These are phyloP conservation scores for Aspergillus hortae DNA, from an alignment of 2,329 filamentous ascomycete species.

Conservation along the genomic window DNA sequence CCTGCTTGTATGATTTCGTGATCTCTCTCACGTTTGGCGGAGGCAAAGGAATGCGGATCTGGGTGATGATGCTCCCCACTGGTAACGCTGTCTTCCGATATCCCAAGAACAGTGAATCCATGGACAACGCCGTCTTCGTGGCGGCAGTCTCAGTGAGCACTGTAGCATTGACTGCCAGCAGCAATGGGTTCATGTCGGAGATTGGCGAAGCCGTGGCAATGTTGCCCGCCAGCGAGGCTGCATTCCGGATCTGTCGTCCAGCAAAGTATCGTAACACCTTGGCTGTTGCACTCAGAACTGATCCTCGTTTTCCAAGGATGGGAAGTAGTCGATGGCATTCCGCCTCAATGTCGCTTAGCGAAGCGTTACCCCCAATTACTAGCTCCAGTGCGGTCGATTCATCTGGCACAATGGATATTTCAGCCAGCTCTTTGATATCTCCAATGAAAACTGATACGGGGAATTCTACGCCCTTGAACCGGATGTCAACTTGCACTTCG, in stretches of 20 bases:
- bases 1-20: slow-evolving; percentile 81
- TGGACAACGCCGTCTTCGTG: slow-evolving; percentile 69
- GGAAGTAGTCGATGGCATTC: slow-evolving; percentile 63
- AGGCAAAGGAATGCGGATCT: slow-evolving; percentile 71
- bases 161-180: slow-evolving; percentile 73
- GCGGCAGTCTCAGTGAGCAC: slow-evolving; percentile 67
- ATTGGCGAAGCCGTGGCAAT: slow-evolving; percentile 83
- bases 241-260: slow-evolving; percentile 84
- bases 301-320: slow-evolving; percentile 58
- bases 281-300: slow-evolving; percentile 76
- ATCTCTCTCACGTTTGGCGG: slow-evolving; percentile 64
- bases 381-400: slow-evolving; percentile 46
- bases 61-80: slow-evolving; percentile 70
- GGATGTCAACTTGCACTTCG: slow-evolving; percentile 89
- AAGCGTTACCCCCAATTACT: slow-evolving; percentile 79
- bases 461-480: slow-evolving; percentile 84
- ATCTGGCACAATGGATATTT: slow-evolving; percentile 68
- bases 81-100: slow-evolving; percentile 75
- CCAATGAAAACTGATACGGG: slow-evolving; percentile 80
- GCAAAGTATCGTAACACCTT: slow-evolving; percentile 61
- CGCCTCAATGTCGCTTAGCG: slow-evolving; percentile 75
- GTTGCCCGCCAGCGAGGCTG: slow-evolving; percentile 82
- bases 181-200: slow-evolving; percentile 81
- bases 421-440: slow-evolving; percentile 75
- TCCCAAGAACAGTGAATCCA: slow-evolving; percentile 78